Base-by-base conservation (phyloP, 768 basidiomycete genomes). In the Clitopilus hobsonii region DNA sequence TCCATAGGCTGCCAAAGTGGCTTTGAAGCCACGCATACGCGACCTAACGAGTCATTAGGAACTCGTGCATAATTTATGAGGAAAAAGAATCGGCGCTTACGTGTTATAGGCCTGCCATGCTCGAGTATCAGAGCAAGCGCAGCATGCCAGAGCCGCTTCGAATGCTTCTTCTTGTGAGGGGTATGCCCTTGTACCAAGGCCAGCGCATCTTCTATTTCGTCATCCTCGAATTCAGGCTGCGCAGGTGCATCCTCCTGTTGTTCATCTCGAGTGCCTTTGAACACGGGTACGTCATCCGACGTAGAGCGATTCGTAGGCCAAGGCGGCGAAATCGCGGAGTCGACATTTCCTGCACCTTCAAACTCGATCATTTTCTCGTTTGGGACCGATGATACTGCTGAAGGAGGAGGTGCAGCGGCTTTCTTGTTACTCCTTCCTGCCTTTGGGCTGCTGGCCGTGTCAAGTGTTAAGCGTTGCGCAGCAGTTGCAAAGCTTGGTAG, bases 1-100 rank as follows among this genome's bases (percentile, higher is more conserved):
- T 86, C 83, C 76, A 94, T 85, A 10, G 88, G 82, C 66, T 94
- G 93, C 67, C 92, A 90, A 49, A 94, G 69, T 1, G 93, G 91
- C 38, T 87, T 90, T 11, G 88, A 91, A 0, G 91, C 84, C 27
- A 88, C 91, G 5, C 92, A 75, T 5, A 91, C 87, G 22, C 90
- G 81, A 27, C 74, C 75, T 77, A 28, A 14, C 38, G 45, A 50
- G 38, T 13, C 14, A 18, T 51, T 16, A 23, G 22, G 25, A 28
- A 52, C 48, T 24, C 48, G 32, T 11, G 13, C 32, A 36, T n/a
- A 10, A 36, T n/a, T 36, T 3, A n/a, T 11, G 32, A 36, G n/a
- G 32, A 14, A 14, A 11, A 36, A 52, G 25, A 25, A 67, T n/a
- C n/a, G n/a, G n/a, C n/a, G n/a, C 74, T 41, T 54, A 74, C 87